Evolutionary conservation across 352 stramenopile species (phyloP).

Genomic region (Blastocystis sp.): DNA sequence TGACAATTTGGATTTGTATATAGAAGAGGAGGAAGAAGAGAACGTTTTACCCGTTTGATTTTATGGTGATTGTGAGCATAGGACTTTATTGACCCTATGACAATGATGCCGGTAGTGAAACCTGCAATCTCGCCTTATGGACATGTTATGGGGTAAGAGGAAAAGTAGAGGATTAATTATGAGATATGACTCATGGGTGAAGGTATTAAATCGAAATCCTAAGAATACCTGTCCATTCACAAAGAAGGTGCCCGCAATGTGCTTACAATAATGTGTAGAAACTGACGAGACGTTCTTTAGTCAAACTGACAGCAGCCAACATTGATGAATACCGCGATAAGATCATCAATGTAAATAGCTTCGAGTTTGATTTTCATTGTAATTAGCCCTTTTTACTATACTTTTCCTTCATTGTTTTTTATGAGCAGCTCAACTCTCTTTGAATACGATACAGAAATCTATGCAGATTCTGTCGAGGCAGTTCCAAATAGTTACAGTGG

Average conservation of each 20-base stretch:
- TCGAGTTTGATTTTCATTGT: constrained; percentile 48
- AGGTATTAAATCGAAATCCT: constrained; percentile 69
- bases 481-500: constrained; percentile 53
- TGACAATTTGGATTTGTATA: neutral
- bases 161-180: neutral
- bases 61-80: neutral
- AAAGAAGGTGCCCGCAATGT: constrained; percentile 54
- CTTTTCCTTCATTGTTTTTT: neutral
- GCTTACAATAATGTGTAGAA: constrained; percentile 16
- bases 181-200: constrained; percentile 70
- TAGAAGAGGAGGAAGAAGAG: neutral
- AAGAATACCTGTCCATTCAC: constrained; percentile 72
- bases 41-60: constrained; percentile 11
- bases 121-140: constrained; percentile 71
- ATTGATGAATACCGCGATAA: constrained; percentile 70
- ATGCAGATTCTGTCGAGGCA: constrained; percentile 48
- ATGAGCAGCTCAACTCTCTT: constrained; percentile 21
- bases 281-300: constrained; percentile 68
- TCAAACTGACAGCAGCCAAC: constrained; percentile 70
- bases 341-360: constrained; percentile 66
- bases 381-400: neutral
- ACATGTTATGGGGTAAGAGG: constrained; percentile 70
- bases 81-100: constrained; percentile 70
- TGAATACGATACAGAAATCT: constrained; percentile 47
- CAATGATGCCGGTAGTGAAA: constrained; percentile 69